A percentile compares a stretch with the other conserved stretches of the same genome.
phyloP scores from a whole-genome alignment of 441 rosid genomes.

The Corymbia citriodora region DNA sequence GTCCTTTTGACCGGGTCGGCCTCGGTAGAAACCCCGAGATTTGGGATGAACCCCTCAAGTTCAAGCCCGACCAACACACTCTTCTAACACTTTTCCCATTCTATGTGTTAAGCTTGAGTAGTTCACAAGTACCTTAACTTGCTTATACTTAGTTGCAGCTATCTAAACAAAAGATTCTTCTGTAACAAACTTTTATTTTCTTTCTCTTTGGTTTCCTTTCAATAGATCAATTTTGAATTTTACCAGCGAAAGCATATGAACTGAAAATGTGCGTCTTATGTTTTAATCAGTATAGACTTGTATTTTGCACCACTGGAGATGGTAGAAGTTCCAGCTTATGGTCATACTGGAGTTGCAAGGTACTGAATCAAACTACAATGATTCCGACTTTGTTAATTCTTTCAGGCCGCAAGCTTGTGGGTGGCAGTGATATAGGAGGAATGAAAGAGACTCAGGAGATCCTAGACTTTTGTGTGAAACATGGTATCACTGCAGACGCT shows the following conservation, averaged over 20 bases:
- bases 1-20: neutral
- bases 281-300: neutral
- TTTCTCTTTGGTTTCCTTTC: neutral
- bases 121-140: neutral
- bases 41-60: neutral
- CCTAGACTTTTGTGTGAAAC: neutral
- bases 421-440: neutral
- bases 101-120: neutral
- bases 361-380: neutral
- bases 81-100: too few relatives aligned
- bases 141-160: neutral
- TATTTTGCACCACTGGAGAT: neutral
- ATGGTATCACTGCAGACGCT: neutral
- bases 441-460: neutral
- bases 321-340: neutral
- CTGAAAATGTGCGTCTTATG: neutral
- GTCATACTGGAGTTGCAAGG: neutral
- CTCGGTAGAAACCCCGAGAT: neutral
- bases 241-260: neutral
- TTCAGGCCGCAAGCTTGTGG: neutral
- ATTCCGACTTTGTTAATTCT: neutral
- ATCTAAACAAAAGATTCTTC: neutral
- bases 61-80: neutral
- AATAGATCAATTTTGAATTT: neutral
- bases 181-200: neutral